phyloP scores from a whole-genome alignment of 352 stramenopile species.

The Blastocystis sp. region DNA sequence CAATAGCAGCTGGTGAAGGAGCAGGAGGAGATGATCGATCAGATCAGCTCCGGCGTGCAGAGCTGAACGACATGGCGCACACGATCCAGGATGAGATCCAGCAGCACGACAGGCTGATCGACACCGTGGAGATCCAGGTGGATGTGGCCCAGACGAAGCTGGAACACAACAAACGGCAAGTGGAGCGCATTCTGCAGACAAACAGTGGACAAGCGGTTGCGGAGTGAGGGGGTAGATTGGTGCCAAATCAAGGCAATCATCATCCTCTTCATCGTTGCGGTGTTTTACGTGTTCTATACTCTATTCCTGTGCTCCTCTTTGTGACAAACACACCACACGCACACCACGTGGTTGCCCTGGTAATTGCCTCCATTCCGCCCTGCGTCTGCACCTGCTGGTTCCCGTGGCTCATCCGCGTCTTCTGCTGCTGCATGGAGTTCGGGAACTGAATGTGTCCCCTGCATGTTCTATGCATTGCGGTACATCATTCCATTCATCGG shows the following conservation, averaged over 20 bases:
- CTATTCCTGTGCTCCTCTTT: slow-evolving; percentile 23
- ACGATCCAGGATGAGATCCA: slow-evolving; percentile 62
- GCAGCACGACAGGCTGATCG: slow-evolving; percentile 28
- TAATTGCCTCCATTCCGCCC: slow-evolving; percentile 23
- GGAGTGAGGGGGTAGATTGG: slow-evolving; percentile 25
- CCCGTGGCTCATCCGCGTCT: background rate
- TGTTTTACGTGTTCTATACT: slow-evolving; percentile 31
- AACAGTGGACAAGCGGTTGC: background rate
- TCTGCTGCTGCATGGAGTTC: background rate
- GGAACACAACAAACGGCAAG: slow-evolving; percentile 7
- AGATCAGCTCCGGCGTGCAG: slow-evolving; percentile 41
- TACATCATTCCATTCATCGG: slow-evolving; percentile 44
- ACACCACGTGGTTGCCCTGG: slow-evolving; percentile 18
- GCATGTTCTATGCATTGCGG: background rate
- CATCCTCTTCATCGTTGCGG: slow-evolving; percentile 21
- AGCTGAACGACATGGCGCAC: slow-evolving; percentile 60
- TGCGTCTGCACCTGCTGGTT: background rate
- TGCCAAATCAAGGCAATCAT: slow-evolving; percentile 52
- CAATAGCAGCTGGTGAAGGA: slow-evolving; percentile 35
- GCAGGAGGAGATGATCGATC: slow-evolving; percentile 56
- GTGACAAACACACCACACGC: background rate
- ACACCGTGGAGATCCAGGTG: slow-evolving; percentile 39
- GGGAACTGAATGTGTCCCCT: background rate
- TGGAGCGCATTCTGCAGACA: slow-evolving; percentile 37
- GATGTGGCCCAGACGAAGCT: slow-evolving; percentile 40